These are phyloP conservation scores for Hibiscus mutabilis DNA, from an alignment of 345 rosid species.

Conservation along the genomic window DNA sequence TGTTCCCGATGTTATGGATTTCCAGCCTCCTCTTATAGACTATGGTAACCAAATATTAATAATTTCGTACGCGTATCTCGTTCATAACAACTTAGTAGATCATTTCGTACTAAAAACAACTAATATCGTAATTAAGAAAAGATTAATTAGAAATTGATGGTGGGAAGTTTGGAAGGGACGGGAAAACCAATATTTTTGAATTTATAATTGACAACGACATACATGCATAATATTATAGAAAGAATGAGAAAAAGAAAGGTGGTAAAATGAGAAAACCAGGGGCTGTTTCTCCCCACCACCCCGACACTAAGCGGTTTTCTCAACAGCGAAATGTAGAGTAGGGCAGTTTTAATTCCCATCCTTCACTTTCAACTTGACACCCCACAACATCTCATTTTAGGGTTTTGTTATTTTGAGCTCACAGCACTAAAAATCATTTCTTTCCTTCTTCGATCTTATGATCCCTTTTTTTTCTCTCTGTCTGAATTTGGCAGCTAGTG, in stretches of 20 bases:
- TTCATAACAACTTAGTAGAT: background rate
- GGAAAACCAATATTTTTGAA: background rate
- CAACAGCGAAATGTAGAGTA: background rate
- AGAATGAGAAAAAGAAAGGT: constrained; percentile 12
- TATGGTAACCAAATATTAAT: too few relatives aligned
- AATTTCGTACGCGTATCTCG: background rate
- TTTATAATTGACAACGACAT: constrained; percentile 24
- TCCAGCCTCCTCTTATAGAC: background rate
- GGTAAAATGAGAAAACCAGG: constrained; percentile 35
- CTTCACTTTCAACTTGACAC: constrained; percentile 22
- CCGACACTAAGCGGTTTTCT: constrained; percentile 47
- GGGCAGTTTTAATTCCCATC: background rate
- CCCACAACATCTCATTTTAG: constrained; percentile 34
- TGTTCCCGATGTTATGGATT: background rate
- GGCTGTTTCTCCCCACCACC: constrained; percentile 43
- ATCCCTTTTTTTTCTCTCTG: background rate
- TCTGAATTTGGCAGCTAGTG: constrained; percentile 21
- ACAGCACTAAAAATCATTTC: constrained; percentile 10
- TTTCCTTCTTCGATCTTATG: background rate
- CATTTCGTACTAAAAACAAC: background rate
- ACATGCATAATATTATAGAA: constrained; percentile 20
- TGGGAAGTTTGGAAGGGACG: background rate
- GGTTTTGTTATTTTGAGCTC: constrained; percentile 16
- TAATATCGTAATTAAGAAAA: background rate
- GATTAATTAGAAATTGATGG: background rate